Evolutionary conservation across 192 early-diverging fungal genomes (phyloP).

Genomic region (Coemansia sp.): DNA sequence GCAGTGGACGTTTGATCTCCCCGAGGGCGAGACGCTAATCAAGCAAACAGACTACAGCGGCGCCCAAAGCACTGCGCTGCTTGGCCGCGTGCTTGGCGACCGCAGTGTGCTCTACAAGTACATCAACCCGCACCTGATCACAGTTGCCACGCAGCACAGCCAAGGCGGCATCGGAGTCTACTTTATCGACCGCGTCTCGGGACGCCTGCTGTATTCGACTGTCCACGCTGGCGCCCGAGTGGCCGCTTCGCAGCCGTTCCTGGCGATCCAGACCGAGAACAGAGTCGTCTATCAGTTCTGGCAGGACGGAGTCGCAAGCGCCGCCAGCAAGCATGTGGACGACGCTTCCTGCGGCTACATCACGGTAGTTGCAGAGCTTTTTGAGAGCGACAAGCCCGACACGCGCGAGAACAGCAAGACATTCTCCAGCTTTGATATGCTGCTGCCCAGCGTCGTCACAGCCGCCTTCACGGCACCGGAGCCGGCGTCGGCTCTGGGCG

Average conservation of each 20-base stretch:
- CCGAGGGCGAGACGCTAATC: slow-evolving; percentile 59
- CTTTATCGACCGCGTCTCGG: slow-evolving; percentile 88
- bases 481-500: slow-evolving; percentile 74
- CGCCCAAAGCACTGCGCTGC: slow-evolving; percentile 74
- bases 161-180: slow-evolving; percentile 65
- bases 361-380: slow-evolving; percentile 85
- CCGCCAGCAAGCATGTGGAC: slow-evolving; percentile 10
- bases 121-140: slow-evolving; percentile 89
- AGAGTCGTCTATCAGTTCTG: slow-evolving; percentile 88
- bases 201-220: slow-evolving; percentile 74
- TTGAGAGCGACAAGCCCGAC: slow-evolving; percentile 73
- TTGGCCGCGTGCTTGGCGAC: slow-evolving; percentile 93
- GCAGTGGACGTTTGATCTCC: slow-evolving; percentile 62
- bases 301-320: slow-evolving; percentile 66
- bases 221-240: slow-evolving; percentile 64
- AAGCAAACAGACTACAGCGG: slow-evolving; percentile 40
- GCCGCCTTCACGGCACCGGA: slow-evolving; percentile 79
- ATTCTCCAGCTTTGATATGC: slow-evolving; percentile 75
- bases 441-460: slow-evolving; percentile 71
- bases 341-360: slow-evolving; percentile 67
- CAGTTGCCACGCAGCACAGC: slow-evolving; percentile 64
- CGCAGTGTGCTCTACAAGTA: slow-evolving; percentile 99
- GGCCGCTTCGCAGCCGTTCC: slow-evolving; percentile 54
- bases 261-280: slow-evolving; percentile 83
- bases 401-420: slow-evolving; percentile 70